Evolutionary conservation across 2,329 filamentous ascomycete species (phyloP), one percentile per base, ranked within the genome.

Genomic region (Pseudocercospora macadamiae): DNA sequence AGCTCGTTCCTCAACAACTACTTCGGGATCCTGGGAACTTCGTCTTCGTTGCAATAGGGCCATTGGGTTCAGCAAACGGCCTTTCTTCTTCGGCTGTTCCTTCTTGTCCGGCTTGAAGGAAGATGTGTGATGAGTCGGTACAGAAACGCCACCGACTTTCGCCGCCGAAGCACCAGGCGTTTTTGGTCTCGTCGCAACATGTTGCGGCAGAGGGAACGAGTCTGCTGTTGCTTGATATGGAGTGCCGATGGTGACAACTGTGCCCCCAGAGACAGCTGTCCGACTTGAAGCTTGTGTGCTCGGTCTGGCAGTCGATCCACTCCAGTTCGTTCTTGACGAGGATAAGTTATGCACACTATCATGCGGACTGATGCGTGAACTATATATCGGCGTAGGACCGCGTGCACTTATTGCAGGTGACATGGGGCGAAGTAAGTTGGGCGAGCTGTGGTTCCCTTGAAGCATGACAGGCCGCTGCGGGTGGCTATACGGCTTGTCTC

Each of bases 41-140:
- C 83, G 77, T 47, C 85, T 77, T 21, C 84, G 78, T 64, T 83
- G 81, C 47, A 87, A 73, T 12, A 87, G 74, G 4, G 82, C 80
- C 80, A 87, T 85, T 8, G 85, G 85, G 65, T 87, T 87, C 37
- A 85, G 73, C 21, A 86, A 73, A 7, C 68, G 62, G 9, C 67
- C 69, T 57, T 69, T 72, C 32, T 70, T 68, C 48, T 68, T 69
- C 7, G 64, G 28, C 64, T 82, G 83, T 16, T 59, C 55, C 42
- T 64, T 60, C 26, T 51, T 28, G 2, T 45, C 59, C n/a, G 56
- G 42, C 37, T 63, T 63, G 26, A 53, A 39, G 10, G 56, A 49
- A 21, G 67, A 66, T 2, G 70, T 68, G 49, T 72, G 69, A 48
- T 73, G 70, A 1, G 71, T 73, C 10, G 69, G 70, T 16, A 73